Base-by-base conservation (phyloP, 192 early-diverging fungal species). In the Diversispora epigaea region DNA sequence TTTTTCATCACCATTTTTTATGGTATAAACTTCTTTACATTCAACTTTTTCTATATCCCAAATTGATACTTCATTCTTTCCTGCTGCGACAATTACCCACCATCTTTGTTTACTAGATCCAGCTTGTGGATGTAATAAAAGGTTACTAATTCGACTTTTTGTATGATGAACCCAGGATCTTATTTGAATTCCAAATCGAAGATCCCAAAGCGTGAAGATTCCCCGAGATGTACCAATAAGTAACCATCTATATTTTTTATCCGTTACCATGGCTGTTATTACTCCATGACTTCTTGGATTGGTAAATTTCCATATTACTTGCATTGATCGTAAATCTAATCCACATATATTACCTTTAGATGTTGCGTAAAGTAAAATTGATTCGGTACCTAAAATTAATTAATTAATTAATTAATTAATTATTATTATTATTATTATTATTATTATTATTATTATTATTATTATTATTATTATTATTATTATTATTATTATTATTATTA, bases 161-260 rank as follows among this genome's bases (percentile, higher is more conserved):
- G 85, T 85, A 1, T 92, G 93, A 75, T 95, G 94, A 4, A 84
- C 82, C 93, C 94, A 95, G 4, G 89, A 81, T 63, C 88, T 84
- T 32, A 94, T 77, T 15, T 84, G 83, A 45, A 94, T 77, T 45
- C 83, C 81, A 81, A 95, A 95, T 45, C 94, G 85, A 7, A 95
- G 71, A 76, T 95, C 94, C 82, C 88, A 95, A 1, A 95, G 76
- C 0, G 88, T 89, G 22, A 95, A 73, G 0, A 95, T 88, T 4
- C 94, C 94, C 56, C 90, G 82, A 21, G 87, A 87, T 14, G 92
- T 93, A 21, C 92, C 94, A 0, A 90, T 86, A 15, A 93, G 62
- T 4, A 93, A 71, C 90, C 90, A 95, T 14, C 83, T 81, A 49
- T 83, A 84, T 4, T 80, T 78, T 11, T 73, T 83, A 77, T 94